These are phyloP conservation scores for Xylaria acuta DNA, from an alignment of 495 filamentous ascomycete species.

Conservation along the genomic window DNA sequence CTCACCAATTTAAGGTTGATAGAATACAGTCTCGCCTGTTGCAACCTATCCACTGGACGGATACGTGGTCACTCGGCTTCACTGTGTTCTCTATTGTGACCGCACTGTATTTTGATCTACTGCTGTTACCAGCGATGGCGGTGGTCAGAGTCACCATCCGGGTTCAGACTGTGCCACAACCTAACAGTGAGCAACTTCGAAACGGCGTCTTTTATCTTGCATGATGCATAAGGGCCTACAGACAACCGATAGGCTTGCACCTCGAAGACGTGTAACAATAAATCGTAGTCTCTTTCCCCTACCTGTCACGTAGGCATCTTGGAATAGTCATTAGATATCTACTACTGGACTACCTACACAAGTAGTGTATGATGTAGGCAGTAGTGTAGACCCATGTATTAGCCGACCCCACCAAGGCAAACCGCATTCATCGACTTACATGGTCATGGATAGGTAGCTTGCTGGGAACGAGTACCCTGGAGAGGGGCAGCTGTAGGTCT, in stretches of 20 bases:
- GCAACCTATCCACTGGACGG: background rate
- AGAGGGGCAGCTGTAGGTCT: background rate
- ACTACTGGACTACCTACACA: background rate
- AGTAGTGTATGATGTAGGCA: background rate
- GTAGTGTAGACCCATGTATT: constrained; percentile 6
- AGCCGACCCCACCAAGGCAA: constrained; percentile 18
- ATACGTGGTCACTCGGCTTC: background rate
- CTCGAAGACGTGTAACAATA: background rate
- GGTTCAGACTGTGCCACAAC: constrained; percentile 4
- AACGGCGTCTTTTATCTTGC: constrained; percentile 20
- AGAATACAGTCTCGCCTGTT: background rate
- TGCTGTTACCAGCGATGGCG: background rate
- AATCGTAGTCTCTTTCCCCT: background rate
- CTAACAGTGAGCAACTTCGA: background rate
- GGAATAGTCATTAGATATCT: background rate
- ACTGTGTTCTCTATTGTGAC: constrained; percentile 13
- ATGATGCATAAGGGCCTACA: constrained; percentile 2
- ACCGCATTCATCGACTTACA: constrained; percentile 28
- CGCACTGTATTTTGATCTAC: constrained; percentile 6
- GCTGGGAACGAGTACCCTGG: constrained; percentile 9
- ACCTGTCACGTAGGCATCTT: background rate
- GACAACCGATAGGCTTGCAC: background rate
- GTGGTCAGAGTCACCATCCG: background rate
- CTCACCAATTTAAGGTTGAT: background rate
- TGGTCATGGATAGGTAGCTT: background rate